Conservation (phyloP, 2,329 filamentous ascomycete species). For the Colletotrichum sp. region DNA sequence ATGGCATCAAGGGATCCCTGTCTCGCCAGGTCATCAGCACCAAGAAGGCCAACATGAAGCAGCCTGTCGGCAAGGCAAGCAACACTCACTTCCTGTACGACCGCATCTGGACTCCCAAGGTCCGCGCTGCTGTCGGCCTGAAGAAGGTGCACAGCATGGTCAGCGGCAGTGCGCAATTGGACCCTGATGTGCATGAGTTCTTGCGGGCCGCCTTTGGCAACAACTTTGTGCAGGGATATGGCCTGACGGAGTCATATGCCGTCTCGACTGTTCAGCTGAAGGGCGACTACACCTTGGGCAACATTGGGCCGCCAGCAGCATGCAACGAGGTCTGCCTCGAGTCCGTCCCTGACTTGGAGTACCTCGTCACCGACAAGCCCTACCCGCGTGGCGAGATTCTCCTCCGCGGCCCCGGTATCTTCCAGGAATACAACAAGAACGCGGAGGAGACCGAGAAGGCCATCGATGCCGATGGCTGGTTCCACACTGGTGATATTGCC, state of each 20-base stretch:
- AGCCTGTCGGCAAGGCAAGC: slow-evolving; percentile 74
- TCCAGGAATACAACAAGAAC: slow-evolving; percentile 90
- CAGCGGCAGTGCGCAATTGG: slow-evolving; percentile 88
- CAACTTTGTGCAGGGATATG: slow-evolving; percentile 86
- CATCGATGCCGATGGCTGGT: slow-evolving; percentile 91
- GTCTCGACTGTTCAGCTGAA: slow-evolving; percentile 71
- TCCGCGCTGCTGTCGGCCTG: slow-evolving; percentile 81
- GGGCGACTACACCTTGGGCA: slow-evolving; percentile 77
- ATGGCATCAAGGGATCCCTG: slow-evolving; percentile 80
- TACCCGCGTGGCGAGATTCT: slow-evolving; percentile 89
- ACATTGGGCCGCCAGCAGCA: slow-evolving; percentile 77
- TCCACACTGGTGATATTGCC: slow-evolving; percentile 93
- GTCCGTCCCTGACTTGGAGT: slow-evolving; percentile 94
- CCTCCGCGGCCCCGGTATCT: slow-evolving; percentile 79
- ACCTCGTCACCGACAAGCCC: slow-evolving; percentile 85
- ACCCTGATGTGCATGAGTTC: slow-evolving; percentile 87
- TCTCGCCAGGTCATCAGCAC: slow-evolving; percentile 80
- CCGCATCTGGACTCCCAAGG: slow-evolving; percentile 89
- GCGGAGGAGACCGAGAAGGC: slow-evolving; percentile 84
- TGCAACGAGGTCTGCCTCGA: slow-evolving; percentile 78
- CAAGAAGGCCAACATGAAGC: slow-evolving; percentile 80
- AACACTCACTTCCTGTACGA: slow-evolving; percentile 82
- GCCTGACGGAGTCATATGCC: slow-evolving; percentile 92
- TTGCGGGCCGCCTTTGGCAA: slow-evolving; percentile 82
- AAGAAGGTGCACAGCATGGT: slow-evolving; percentile 76